Evolutionary conservation across 2,329 filamentous ascomycete species (phyloP).

Genomic region (Colletotrichum tanaceti): DNA sequence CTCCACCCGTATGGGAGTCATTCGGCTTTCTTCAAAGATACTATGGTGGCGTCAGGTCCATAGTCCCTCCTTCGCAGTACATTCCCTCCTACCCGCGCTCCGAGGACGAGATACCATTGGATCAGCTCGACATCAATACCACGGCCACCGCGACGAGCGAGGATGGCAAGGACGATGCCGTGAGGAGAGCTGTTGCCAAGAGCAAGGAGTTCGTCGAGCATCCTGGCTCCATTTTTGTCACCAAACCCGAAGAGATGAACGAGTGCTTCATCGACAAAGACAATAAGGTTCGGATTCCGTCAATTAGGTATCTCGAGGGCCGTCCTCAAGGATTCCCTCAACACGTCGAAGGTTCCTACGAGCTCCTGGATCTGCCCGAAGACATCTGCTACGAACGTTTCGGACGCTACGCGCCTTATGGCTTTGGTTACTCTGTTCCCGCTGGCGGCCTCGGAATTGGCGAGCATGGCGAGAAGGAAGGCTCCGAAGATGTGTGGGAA

Average conservation of each 20-base stretch:
- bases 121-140: conserved; percentile 53
- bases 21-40: conserved; percentile 90
- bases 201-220: conserved; percentile 66
- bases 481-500: conserved; percentile 82
- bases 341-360: conserved; percentile 86
- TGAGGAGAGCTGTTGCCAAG: conserved; percentile 51
- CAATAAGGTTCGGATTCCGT: conserved; percentile 73
- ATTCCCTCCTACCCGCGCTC: conserved; percentile 82
- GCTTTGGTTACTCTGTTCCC: conserved; percentile 83
- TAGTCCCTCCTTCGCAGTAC: conserved; percentile 75
- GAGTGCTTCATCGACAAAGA: conserved; percentile 83
- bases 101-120: conserved; percentile 66
- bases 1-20: conserved; percentile 81
- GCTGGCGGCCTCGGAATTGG: conserved; percentile 87
- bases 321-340: conserved; percentile 87
- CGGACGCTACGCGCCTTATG: conserved; percentile 89
- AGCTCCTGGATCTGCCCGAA: conserved; percentile 80
- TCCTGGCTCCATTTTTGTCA: conserved; percentile 52
- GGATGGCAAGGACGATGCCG: conserved; percentile 45
- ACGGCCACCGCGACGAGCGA: conserved; percentile 44
- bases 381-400: conserved; percentile 95
- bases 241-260: conserved; percentile 64
- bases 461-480: conserved; percentile 84
- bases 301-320: conserved; percentile 79
- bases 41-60: conserved; percentile 83